Evolutionary conservation across 2,329 filamentous ascomycete genomes (phyloP).

Genomic region (Lasiodiplodia gonubiensis): DNA sequence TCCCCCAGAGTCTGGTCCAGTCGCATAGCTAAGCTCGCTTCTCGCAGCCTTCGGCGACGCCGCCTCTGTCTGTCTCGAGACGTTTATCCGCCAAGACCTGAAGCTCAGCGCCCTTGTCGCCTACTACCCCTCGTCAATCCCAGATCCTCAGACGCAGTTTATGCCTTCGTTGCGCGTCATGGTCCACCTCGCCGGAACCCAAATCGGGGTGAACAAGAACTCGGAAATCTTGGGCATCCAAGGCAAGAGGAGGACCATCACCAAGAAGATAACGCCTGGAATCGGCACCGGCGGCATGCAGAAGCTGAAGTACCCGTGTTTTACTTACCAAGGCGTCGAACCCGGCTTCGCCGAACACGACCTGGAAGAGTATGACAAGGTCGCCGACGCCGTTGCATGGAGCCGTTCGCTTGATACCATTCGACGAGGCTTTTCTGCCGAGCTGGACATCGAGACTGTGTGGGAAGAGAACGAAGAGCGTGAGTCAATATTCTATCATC

Average conservation of each 20-base stretch:
- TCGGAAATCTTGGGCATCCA: constrained; percentile 60
- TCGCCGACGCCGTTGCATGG: constrained; percentile 71
- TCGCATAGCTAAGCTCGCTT: background rate
- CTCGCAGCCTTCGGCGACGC: constrained; percentile 63
- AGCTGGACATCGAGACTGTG: constrained; percentile 52
- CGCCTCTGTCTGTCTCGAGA: constrained; percentile 64
- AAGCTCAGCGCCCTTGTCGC: constrained; percentile 65
- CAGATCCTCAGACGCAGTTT: constrained; percentile 55
- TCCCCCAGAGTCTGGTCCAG: background rate
- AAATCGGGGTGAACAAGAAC: constrained; percentile 56
- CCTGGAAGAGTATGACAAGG: constrained; percentile 68
- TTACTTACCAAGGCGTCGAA: constrained; percentile 61
- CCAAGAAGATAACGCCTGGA: constrained; percentile 57
- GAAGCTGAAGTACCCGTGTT: constrained; percentile 54
- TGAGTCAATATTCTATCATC: constrained; percentile 29
- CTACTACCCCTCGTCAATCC: constrained; percentile 67
- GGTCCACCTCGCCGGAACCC: constrained; percentile 62
- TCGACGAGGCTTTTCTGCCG: constrained; percentile 63
- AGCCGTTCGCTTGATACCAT: constrained; percentile 66
- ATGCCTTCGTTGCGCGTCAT: constrained; percentile 55
- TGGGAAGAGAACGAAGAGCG: constrained; percentile 51
- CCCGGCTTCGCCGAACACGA: constrained; percentile 75
- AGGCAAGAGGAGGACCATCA: constrained; percentile 55
- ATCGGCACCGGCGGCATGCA: constrained; percentile 56
- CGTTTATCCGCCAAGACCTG: constrained; percentile 56